Evolutionary conservation across 2,329 filamentous ascomycete species (phyloP).

Genomic region (Aspergillus sp.): DNA sequence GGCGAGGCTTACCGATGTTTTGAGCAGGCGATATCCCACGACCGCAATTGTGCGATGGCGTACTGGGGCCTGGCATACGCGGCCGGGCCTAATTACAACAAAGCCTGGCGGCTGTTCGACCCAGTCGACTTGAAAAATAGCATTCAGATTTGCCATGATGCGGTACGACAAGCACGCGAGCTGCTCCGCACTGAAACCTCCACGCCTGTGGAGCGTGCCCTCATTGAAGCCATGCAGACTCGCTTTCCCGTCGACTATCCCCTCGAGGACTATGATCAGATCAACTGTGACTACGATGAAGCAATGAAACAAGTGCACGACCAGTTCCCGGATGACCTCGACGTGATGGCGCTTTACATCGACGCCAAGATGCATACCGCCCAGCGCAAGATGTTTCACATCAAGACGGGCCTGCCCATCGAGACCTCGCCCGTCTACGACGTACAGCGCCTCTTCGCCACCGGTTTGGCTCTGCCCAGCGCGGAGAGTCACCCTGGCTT

Average conservation of each 20-base stretch:
- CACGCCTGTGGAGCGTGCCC: conserved; percentile 55
- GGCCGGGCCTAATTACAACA: conserved; percentile 73
- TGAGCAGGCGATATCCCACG: conserved; percentile 21
- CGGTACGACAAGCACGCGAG: conserved; percentile 41
- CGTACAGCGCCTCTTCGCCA: conserved; percentile 58
- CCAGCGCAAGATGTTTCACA: conserved; percentile 61
- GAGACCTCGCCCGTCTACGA: conserved; percentile 36
- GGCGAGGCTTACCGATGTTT: conserved; percentile 31
- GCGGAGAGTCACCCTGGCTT: conserved; percentile 63
- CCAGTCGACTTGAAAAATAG: conserved; percentile 51
- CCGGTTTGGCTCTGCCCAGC: conserved; percentile 49
- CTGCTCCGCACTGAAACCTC: conserved; percentile 26
- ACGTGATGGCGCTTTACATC: conserved; percentile 60
- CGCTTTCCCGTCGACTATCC: conserved; percentile 57
- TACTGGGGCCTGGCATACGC: conserved; percentile 53
- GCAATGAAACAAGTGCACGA: conserved; percentile 56
- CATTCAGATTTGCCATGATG: conserved; percentile 45
- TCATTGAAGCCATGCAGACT: conserved; percentile 43
- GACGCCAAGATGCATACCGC: conserved; percentile 65
- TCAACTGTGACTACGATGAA: conserved; percentile 58
- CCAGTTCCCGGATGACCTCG: conserved; percentile 53
- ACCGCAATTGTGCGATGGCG: conserved; percentile 31
- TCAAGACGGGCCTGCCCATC: conserved; percentile 54
- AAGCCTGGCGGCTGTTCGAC: conserved; percentile 70
- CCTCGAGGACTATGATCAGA: conserved; percentile 47